Base-by-base conservation (phyloP, 2,329 filamentous ascomycete genomes). In the Aureobasidium mangrovei region DNA sequence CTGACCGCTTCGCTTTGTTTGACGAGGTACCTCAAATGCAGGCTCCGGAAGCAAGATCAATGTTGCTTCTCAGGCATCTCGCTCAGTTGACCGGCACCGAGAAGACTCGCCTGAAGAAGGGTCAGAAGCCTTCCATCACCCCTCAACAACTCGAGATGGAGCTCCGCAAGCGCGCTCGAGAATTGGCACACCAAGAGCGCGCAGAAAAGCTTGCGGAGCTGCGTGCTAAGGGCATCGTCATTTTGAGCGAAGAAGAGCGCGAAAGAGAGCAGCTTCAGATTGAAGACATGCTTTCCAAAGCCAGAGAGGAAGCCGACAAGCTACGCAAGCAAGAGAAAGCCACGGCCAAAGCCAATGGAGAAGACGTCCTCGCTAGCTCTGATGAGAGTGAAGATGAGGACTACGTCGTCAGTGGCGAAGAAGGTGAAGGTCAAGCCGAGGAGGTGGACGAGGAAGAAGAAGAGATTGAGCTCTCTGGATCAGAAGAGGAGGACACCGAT, bases 161-260 rank as follows among this genome's bases (percentile, higher is more conserved):
- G 33, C 73, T 97, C 6, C 76, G 85, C 36, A 79, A 82, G 60
- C 83, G 84, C 57, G 90, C 89, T 4, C 82, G 88, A 42, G 78
- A 85, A 57, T 93, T 98, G 69, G 91, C 90, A 42, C 82, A 82
- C 57, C 70, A 80, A 40, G 89, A 93, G 67, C 83, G 88, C 52
- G 81, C 88, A 57, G 84, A 88, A 60, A 85, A 85, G 54, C 78
- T 97, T 24, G 82, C 88, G 54, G 78, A 84, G 61, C 77, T 98
- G 39, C 83, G 81, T 63, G 84, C 85, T 8, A 89, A 86, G 69
- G 93, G 93, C 6, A 78, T 96, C 28, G 74, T 85, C 27, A 76
- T 97, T 18, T 85, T 91, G 67, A 95, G 88, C 0, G 82, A 84
- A 2, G 91, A 96, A 69, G 91, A 98, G 67, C 82, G 88, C 24